Conservation (phyloP, 2,329 filamentous ascomycete species). For the Hymenoscyphus scutula region DNA sequence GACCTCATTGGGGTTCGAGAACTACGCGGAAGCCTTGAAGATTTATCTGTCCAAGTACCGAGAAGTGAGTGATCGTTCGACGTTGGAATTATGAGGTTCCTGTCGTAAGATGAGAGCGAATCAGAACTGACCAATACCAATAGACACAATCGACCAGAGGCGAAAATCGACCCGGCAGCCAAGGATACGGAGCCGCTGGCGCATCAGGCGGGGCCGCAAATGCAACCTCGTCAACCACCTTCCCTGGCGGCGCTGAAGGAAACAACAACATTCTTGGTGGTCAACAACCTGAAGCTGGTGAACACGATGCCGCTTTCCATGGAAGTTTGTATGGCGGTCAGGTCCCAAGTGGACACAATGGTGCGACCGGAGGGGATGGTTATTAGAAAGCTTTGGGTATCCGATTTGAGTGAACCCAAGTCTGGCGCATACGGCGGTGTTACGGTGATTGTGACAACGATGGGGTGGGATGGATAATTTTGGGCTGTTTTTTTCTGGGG, state of each 20-base stretch:
- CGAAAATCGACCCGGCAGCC: conserved; percentile 52
- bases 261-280: conserved; percentile 37
- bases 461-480: conserved; percentile 10
- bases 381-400: conserved; percentile 24
- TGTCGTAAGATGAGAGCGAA: conserved; percentile 16
- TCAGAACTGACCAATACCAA: conserved; percentile 34
- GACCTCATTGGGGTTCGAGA: conserved; percentile 98
- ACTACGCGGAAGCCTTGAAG: conserved; percentile 96
- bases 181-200: conserved; percentile 48
- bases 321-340: conserved; percentile 45
- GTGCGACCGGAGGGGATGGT: conserved; percentile 39
- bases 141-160: conserved; percentile 78
- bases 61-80: conserved; percentile 66
- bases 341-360: conserved; percentile 57
- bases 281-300: conserved; percentile 33
- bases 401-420: conserved; percentile 15
- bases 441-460: conserved; percentile 15
- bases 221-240: conserved; percentile 32
- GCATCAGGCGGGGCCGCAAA: conserved; percentile 39
- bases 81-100: conserved; percentile 10
- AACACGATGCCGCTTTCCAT: conserved; percentile 38
- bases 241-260: conserved; percentile 33
- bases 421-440: conserved; percentile 27
- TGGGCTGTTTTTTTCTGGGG: conserved; percentile 21
- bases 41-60: conserved; percentile 97